phyloP scores from a whole-genome alignment of 2,329 filamentous ascomycete species.

The Simplicillium sp. region DNA sequence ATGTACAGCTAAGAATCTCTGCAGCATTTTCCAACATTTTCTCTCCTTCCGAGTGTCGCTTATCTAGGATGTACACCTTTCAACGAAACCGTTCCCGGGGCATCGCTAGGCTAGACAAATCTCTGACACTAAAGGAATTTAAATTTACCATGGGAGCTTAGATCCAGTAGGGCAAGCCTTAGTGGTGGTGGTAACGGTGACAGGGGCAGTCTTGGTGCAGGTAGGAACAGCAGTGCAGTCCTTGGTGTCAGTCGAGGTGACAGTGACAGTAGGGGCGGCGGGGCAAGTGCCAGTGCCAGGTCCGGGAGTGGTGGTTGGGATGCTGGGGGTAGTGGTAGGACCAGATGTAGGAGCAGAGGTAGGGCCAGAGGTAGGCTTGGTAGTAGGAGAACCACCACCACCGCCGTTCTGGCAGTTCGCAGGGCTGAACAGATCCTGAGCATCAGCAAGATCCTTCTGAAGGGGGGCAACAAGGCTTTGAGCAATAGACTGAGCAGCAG shows the following conservation, averaged over 20 bases:
- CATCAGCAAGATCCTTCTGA: constrained; percentile 12
- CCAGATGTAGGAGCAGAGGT: constrained; percentile 3
- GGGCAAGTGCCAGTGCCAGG: constrained; percentile 4
- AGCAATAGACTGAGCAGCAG: constrained; percentile 17
- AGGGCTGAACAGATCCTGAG: constrained; percentile 15
- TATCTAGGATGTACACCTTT: too few species aligned
- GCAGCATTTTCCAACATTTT: too few species aligned
- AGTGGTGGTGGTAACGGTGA: constrained; percentile 4
- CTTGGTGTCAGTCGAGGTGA: constrained; percentile 4
- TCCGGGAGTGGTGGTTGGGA: constrained; percentile 3
- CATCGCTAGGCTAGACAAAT: too few species aligned
- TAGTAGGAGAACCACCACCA: constrained; percentile 1
- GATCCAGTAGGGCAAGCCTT: constrained; percentile 5
- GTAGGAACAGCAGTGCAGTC: constrained; percentile 4
- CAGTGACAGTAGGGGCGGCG: constrained; percentile 4
- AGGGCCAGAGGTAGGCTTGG: not conserved
- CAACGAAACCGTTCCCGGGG: too few species aligned
- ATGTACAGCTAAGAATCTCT: too few species aligned
- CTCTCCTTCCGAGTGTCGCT: too few species aligned
- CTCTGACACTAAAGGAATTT: too few species aligned
- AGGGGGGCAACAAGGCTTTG: constrained; percentile 14
- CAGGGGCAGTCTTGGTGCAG: constrained; percentile 4
- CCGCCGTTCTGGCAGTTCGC: constrained; percentile 18
- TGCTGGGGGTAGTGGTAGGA: constrained; percentile 3
- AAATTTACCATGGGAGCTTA: constrained; percentile 4